Base-by-base conservation (phyloP, 2,329 filamentous ascomycete genomes). In the Cyanodermella asteris region DNA sequence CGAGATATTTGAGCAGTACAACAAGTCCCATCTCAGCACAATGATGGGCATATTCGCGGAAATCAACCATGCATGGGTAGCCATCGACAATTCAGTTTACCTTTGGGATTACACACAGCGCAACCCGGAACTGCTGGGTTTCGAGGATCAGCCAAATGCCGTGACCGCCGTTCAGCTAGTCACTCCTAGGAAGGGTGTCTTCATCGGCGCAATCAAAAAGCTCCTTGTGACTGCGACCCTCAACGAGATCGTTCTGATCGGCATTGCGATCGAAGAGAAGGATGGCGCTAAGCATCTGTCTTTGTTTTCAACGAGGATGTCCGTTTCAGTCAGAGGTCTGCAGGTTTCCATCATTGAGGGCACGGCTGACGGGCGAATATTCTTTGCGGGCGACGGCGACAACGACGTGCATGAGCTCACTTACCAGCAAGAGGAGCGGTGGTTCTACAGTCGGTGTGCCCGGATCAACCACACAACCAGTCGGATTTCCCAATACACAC, bases 71-170 rank as follows among this genome's bases (percentile, higher is more conserved):
- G 87, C 84, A 16, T 97, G 82, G 76, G 76, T 91, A 28, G 69
- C 77, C 13, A 87, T 97, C 44, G 87, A 97, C 53, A 93, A 91
- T 51, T 77, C 78, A 33, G 59, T 97, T 22, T 97, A 93, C 45
- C 60, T 97, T 10, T 97, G 90, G 90, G 84, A 97, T 50, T 97
- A 93, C 47, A 91, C 81, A 5, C 66, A 80, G 44, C 70, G 77
- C n/a, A 78, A 84, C 37, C 80, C 84, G 5, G 77, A 91, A 44
- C 59, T 93, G 20, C 74, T 91, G 35, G 84, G 84, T 11, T 93
- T 77, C 41, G 84, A 94, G 45, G 81, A 91, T 37, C 75, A 84
- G 46, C 60, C 70, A 5, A 71, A 90, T 44, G 78, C 70, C 35
- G 94, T 97, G 39, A 81, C 80, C 20, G 70, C 77, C n/a, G 76